Evolutionary conservation across 179 eudicot species (phyloP).

Genomic region (Vitellaria paradoxa): DNA sequence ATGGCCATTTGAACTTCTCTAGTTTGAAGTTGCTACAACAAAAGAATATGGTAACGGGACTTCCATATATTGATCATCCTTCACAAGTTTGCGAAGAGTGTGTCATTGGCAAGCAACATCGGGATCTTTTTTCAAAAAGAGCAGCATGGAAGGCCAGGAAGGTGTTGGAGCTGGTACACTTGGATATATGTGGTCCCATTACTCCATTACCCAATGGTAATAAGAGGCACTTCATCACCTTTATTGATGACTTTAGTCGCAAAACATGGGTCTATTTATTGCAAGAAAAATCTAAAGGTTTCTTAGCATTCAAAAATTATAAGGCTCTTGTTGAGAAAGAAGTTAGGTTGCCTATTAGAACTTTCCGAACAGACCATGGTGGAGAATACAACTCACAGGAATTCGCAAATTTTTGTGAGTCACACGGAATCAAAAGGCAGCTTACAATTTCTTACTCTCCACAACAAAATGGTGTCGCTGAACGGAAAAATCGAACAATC

Average conservation of each 20-base stretch:
- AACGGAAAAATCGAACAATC: neutral
- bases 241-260: too few species aligned
- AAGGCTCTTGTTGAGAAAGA: neutral
- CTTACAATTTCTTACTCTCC: neutral
- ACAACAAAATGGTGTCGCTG: too few species aligned
- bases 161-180: slow-evolving; percentile 1
- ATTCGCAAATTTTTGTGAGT: neutral
- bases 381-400: too few species aligned
- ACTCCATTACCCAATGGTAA: neutral
- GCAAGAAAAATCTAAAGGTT: neutral
- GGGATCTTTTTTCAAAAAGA: neutral
- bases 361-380: neutral
- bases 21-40: neutral
- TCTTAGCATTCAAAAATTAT: neutral
- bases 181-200: neutral
- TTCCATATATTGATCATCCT: neutral
- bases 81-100: too few species aligned
- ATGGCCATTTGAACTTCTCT: too few species aligned
- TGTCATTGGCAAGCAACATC: too few species aligned
- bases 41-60: neutral
- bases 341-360: neutral
- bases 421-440: neutral
- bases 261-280: too few species aligned
- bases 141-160: neutral
- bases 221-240: neutral